phyloP scores from a whole-genome alignment of 2,329 filamentous ascomycete species.

The Arthroderma sp. region DNA sequence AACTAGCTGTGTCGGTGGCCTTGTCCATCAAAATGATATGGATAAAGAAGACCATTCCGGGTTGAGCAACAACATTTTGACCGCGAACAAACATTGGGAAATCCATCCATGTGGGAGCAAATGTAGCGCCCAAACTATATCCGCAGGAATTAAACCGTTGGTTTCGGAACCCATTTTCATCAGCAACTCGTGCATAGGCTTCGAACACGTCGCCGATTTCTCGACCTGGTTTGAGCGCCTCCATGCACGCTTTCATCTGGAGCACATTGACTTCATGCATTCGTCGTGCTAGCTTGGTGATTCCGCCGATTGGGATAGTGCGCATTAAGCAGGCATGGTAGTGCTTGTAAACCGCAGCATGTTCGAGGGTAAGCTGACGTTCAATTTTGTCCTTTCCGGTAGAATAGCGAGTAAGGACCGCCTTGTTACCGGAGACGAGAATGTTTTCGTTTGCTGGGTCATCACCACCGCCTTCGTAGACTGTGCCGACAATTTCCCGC shows the following conservation, averaged over 20 bases:
- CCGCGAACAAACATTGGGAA: conserved; percentile 13
- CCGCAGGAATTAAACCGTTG: conserved; percentile 20
- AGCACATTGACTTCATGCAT: conserved; percentile 19
- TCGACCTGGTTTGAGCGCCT: conserved; percentile 17
- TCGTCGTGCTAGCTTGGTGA: conserved; percentile 16
- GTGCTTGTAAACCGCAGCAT: conserved; percentile 24
- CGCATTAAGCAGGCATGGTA: conserved; percentile 24
- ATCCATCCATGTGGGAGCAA: conserved; percentile 15
- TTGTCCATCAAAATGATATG: conserved; percentile 26
- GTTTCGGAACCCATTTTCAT: conserved; percentile 20
- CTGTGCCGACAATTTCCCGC: conserved; percentile 22
- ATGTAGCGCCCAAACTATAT: conserved; percentile 20
- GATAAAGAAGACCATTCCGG: conserved; percentile 24
- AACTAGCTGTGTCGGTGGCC: conserved; percentile 22
- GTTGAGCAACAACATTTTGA: conserved; percentile 12
- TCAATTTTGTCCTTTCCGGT: conserved; percentile 21
- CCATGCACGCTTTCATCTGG: conserved; percentile 18
- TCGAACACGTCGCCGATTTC: conserved; percentile 18
- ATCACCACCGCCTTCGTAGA: conserved; percentile 24
- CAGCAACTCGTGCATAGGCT: conserved; percentile 19
- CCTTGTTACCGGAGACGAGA: conserved; percentile 22
- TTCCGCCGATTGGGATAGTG: conserved; percentile 19
- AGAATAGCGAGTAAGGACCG: conserved; percentile 21
- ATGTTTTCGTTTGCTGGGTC: conserved; percentile 25
- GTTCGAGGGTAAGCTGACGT: conserved; percentile 22